Conservation (phyloP, 2,329 filamentous ascomycete species). For the Alternaria burnsii region DNA sequence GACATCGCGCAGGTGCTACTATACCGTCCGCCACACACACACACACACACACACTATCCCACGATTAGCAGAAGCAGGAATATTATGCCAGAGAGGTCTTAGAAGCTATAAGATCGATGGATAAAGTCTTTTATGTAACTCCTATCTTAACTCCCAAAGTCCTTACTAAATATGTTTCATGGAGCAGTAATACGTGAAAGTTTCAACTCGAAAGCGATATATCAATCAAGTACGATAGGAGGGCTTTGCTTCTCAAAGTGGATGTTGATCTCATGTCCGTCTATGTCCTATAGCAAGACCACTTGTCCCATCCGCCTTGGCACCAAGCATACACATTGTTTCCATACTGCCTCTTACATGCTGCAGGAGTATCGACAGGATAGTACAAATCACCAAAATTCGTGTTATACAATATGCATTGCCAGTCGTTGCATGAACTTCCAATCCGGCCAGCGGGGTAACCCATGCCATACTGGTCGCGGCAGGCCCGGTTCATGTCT, state of each 20-base stretch:
- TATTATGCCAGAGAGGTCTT: too few relatives aligned
- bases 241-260: background rate
- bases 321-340: background rate
- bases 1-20: too few relatives aligned
- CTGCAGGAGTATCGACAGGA: background rate
- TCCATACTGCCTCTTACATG: background rate
- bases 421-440: background rate
- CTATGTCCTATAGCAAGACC: conserved; percentile 1
- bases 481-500: background rate
- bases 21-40: too few relatives aligned
- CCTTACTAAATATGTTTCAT: background rate
- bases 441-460: background rate
- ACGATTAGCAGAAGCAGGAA: too few relatives aligned
- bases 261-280: background rate
- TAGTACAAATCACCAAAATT: background rate
- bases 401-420: background rate
- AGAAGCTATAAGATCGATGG: too few relatives aligned
- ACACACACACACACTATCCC: too few relatives aligned
- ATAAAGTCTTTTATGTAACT: too few relatives aligned
- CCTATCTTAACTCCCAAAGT: too few relatives aligned
- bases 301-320: background rate
- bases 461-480: background rate
- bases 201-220: background rate
- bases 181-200: background rate
- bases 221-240: background rate